Percentiles rank a stretch among this genome's conserved stretches.
These are phyloP conservation scores for Gossypium thurberi DNA, from an alignment of 345 rosid species.

Conservation along the genomic window DNA sequence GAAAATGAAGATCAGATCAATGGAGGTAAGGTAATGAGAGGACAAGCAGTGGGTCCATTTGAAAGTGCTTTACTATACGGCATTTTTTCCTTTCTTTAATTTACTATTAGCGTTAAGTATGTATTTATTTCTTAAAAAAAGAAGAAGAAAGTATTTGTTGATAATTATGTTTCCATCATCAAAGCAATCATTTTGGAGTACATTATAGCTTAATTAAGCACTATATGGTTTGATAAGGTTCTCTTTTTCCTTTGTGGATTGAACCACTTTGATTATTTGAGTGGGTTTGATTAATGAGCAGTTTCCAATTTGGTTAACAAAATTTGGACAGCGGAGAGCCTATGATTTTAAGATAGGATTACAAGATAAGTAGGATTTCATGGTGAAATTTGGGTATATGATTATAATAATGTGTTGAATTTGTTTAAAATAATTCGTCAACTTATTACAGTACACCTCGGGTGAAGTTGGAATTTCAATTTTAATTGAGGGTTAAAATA, in stretches of 20 bases:
- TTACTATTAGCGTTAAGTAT: constrained; percentile 45
- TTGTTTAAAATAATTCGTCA: too few species aligned
- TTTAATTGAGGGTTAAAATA: too few species aligned
- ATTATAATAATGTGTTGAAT: too few species aligned
- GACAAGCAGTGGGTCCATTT: constrained; percentile 63
- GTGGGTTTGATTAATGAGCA: background rate
- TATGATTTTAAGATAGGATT: background rate
- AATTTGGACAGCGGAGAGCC: background rate
- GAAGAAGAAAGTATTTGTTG: constrained; percentile 13
- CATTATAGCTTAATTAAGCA: constrained; percentile 22
- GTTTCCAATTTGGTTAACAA: constrained; percentile 8
- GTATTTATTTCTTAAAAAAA: constrained; percentile 10
- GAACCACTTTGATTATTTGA: background rate
- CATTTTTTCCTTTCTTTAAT: constrained; percentile 51
- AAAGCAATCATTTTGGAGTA: constrained; percentile 42
- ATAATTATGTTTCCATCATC: constrained; percentile 53
- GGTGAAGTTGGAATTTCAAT: too few species aligned
- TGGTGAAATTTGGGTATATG: too few species aligned
- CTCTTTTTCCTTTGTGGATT: background rate
- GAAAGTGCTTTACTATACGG: constrained; percentile 30
- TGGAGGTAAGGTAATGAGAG: constrained; percentile 26
- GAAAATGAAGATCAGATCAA: constrained; percentile 28
- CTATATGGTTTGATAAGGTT: constrained; percentile 11
- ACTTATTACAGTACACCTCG: too few species aligned
- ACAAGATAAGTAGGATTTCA: background rate